phyloP scores from a whole-genome alignment of 2,329 filamentous ascomycete genomes.

The Fusarium brachygibbosum region DNA sequence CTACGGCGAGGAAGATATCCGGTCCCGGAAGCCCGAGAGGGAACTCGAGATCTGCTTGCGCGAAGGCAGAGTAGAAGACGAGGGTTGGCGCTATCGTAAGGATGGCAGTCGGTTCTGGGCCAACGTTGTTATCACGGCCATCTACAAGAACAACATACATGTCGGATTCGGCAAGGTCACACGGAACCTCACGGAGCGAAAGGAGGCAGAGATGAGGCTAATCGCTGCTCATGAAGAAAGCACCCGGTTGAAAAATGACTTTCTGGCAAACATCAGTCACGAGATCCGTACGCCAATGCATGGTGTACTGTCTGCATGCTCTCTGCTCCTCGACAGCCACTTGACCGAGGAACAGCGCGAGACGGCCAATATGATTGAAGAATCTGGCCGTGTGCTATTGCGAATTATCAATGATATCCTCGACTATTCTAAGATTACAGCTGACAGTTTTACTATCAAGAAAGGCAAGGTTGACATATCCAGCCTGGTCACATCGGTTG shows the following conservation, averaged over 20 bases:
- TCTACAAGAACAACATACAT: conserved; percentile 12
- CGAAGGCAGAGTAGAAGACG: conserved; percentile 10
- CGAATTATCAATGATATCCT: conserved; percentile 20
- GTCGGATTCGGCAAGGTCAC: conserved; percentile 18
- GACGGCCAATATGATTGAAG: conserved; percentile 16
- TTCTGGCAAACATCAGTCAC: conserved; percentile 16
- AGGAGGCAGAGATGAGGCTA: conserved; percentile 5
- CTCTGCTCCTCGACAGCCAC: not conserved
- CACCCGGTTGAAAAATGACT: conserved; percentile 5
- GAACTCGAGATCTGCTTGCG: conserved; percentile 18
- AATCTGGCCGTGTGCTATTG: not conserved
- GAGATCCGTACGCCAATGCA: conserved; percentile 21
- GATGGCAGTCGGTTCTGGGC: conserved; percentile 18
- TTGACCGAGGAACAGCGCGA: conserved; percentile 12
- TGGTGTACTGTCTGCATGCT: conserved; percentile 11
- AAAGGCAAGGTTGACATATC: not conserved
- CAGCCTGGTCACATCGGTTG: not conserved
- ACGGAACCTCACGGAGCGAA: conserved; percentile 12
- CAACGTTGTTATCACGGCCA: conserved; percentile 11
- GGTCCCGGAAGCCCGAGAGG: conserved; percentile 5
- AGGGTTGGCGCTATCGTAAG: conserved; percentile 19
- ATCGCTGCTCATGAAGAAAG: conserved; percentile 22
- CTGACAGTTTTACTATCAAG: conserved; percentile 1
- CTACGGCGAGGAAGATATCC: conserved; percentile 14
- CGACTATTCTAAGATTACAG: conserved; percentile 10